Conservation (phyloP, 2,329 filamentous ascomycete genomes). For the Amylocarpus encephaloides region DNA sequence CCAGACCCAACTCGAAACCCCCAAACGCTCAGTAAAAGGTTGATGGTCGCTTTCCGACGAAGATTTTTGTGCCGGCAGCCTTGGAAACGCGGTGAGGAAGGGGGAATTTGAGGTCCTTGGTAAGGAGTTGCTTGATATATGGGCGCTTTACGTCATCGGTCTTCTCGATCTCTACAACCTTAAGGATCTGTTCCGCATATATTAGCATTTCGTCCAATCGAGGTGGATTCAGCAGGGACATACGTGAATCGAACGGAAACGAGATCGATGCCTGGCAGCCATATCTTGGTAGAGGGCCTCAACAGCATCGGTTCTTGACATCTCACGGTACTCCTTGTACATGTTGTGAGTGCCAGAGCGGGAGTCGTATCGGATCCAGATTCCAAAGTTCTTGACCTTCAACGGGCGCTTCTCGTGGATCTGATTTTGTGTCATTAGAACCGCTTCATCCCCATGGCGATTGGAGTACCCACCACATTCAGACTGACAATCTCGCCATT, state of each 20-base stretch:
- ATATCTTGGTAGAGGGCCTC: conserved; percentile 99
- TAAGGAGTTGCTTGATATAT: conserved; percentile 98
- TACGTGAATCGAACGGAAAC: conserved; percentile 99
- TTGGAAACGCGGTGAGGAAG: conserved; percentile 93
- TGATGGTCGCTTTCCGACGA: conserved; percentile 84
- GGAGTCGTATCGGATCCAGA: conserved; percentile 99
- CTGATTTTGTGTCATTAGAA: conserved; percentile 39
- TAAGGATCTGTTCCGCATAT: conserved; percentile 67
- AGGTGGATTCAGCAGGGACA: conserved; percentile 35
- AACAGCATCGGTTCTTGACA: conserved; percentile 91
- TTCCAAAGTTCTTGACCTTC: conserved; percentile 99
- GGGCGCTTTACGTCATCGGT: conserved; percentile 90
- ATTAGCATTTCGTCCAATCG: conserved; percentile 8
- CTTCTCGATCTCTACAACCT: conserved; percentile 97
- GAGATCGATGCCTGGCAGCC: conserved; percentile 95
- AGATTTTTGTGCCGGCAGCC: conserved; percentile 80
- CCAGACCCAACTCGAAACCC: conserved; percentile 20
- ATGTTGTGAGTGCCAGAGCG: conserved; percentile 99
- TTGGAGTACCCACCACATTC: conserved; percentile 69
- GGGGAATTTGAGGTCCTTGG: conserved; percentile 95
- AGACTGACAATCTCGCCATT: conserved; percentile 98
- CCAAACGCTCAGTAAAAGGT: conserved; percentile 72
- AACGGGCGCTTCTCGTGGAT: conserved; percentile 98
- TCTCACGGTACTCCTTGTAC: conserved; percentile 99
- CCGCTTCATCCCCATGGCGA: not conserved